phyloP scores from a whole-genome alignment of 179 eudicot genomes.

The Amaranthus tricolor region DNA sequence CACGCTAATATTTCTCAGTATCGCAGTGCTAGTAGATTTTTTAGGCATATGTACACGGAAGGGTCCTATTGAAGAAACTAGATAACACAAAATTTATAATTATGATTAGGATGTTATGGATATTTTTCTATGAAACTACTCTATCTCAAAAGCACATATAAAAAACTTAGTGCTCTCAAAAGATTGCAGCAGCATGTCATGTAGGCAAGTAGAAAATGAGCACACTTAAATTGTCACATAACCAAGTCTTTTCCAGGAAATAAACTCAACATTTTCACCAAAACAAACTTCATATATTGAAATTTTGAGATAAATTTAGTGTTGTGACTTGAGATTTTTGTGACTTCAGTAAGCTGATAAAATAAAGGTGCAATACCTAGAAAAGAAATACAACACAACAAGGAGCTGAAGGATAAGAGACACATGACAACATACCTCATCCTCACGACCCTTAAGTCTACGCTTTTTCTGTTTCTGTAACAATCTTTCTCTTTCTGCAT shows the following conservation, averaged over 20 bases:
- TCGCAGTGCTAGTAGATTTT: no score
- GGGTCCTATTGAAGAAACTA: background rate
- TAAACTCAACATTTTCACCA: background rate
- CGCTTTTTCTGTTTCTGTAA: slow-evolving; percentile 80
- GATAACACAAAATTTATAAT: background rate
- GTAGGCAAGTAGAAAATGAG: background rate
- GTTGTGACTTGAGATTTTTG: background rate
- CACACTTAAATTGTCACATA: background rate
- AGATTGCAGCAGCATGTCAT: background rate
- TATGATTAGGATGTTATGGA: background rate
- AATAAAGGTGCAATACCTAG: background rate
- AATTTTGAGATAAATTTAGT: background rate
- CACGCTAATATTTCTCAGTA: no score
- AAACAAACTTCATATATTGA: background rate
- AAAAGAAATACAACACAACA: background rate
- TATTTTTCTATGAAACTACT: background rate
- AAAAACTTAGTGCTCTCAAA: background rate
- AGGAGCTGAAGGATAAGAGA: background rate
- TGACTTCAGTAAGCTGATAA: background rate
- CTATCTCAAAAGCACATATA: background rate
- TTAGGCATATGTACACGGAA: background rate
- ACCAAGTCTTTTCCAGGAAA: background rate
- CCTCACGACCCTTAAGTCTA: slow-evolving; percentile 91
- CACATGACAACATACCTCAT: slow-evolving; percentile 57
- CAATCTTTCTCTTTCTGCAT: slow-evolving; percentile 67